Base-by-base conservation (phyloP, 163 green algal species). In the Dunaliella salina region DNA sequence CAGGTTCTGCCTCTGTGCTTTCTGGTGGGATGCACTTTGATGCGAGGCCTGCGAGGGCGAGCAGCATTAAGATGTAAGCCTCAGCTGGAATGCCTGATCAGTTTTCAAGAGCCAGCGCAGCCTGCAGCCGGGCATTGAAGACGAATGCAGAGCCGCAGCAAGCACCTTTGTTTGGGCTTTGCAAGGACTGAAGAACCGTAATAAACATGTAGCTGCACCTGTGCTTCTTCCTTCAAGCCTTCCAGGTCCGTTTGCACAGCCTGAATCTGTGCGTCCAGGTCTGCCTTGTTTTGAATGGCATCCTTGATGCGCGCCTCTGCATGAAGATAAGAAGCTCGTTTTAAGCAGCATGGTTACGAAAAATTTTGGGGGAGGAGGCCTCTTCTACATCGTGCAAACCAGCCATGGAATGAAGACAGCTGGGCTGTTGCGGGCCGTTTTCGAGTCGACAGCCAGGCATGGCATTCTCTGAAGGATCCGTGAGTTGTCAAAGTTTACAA, bases 1-100 rank as follows among this genome's bases (percentile, higher is more conserved):
- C 79, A 82, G 33, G 30, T 82, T 35, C 79, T 82, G 79, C 30
- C 79, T 30, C 33, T 82, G 79, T 24, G 79, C 79, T 59, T 4
- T 45, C n/a, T 35, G 32, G 35, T 45, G 32, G 30, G 79, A 26
- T 50, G n/a, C 32, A 45, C 33, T 50, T 33, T 82, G 32, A 15
- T 82, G 79, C 17, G 79, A 50, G 15, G 79, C 33, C 79, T 82
- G 79, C 33, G 25, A 22, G 79, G 59, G 79, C 32, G 45, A 25
- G 13, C 26, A 20, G n/a, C 20, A 81, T 34, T 34, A 29, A 29
- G 26, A 46, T 46, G n/a, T 81, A 34, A 81, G 63, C 63, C 22
- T 75, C 63, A 75, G 4, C 22, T 30, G 63, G 63, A 26, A 30
- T 75, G 22, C 22, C 63, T 29, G 4, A 26, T 8, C 22, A 75